A percentile compares a stretch with the other conserved stretches of the same genome.
Evolutionary conservation across 257 asterid species (phyloP).

Genomic region (Anisodus tanguticus): DNA sequence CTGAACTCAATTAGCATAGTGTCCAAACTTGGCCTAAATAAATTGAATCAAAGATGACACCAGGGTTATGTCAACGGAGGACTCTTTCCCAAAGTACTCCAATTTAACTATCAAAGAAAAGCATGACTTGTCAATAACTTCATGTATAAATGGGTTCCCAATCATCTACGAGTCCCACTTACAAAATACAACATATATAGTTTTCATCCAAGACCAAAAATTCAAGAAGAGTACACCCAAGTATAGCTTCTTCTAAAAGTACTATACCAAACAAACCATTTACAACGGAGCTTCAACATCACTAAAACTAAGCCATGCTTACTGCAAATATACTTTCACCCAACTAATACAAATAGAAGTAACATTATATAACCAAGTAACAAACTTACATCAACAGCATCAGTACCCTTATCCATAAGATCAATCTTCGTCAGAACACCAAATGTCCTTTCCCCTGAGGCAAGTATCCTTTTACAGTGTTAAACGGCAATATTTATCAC

Average conservation of each 20-base stretch:
- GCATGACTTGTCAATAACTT: neutral
- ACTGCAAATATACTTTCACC: constrained; percentile 8
- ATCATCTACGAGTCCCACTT: neutral
- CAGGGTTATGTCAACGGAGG: neutral
- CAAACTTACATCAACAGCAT: constrained; percentile 44
- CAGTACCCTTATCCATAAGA: constrained; percentile 47
- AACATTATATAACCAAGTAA: neutral
- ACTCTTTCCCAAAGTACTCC: neutral
- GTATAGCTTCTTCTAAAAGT: neutral
- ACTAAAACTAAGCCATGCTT: neutral
- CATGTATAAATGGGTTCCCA: neutral
- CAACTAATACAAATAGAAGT: neutral
- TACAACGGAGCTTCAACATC: constrained; percentile 8
- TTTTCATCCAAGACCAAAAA: neutral
- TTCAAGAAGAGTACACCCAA: neutral
- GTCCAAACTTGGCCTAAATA: constrained; percentile 11
- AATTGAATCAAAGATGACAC: neutral
- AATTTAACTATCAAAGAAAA: constrained; percentile 14
- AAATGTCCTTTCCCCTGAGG: constrained; percentile 45
- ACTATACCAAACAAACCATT: neutral
- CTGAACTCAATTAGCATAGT: neutral
- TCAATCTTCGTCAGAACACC: constrained; percentile 45
- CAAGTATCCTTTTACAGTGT: constrained; percentile 21
- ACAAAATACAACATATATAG: neutral
- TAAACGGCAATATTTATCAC: neutral